Evolutionary conservation across 306 rosid species (phyloP).

Genomic region (Lathyrus tuberosus): DNA sequence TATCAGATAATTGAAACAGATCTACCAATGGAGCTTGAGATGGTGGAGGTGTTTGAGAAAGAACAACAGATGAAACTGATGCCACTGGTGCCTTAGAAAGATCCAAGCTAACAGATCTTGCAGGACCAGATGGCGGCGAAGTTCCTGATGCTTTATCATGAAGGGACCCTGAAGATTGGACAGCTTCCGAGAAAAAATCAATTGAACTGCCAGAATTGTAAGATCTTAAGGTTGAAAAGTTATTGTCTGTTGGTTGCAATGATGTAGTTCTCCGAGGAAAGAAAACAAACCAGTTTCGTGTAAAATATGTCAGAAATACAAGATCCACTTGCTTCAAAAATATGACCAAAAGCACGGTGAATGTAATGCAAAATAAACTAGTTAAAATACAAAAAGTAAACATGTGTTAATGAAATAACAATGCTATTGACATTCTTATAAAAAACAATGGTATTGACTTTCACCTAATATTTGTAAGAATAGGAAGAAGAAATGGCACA

Average conservation of each 20-base stretch:
- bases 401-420: too few relatives aligned
- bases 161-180: conserved; percentile 48
- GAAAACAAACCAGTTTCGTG: too few relatives aligned
- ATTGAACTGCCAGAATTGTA: conserved; percentile 54
- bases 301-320: too few relatives aligned
- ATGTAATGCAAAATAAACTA: conserved; percentile 21
- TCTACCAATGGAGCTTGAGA: conserved; percentile 47
- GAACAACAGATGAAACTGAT: conserved; percentile 53
- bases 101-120: conserved; percentile 55
- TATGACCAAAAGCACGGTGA: conserved; percentile 29
- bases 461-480: too few relatives aligned
- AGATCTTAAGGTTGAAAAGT: too few relatives aligned
- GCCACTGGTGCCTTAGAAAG: conserved; percentile 43
- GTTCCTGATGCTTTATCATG: conserved; percentile 42
- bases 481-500: too few relatives aligned
- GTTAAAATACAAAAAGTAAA: too few relatives aligned
- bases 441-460: too few relatives aligned
- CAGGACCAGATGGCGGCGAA: conserved; percentile 49
- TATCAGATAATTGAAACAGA: conserved; percentile 52
- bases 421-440: too few relatives aligned
- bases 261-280: too few relatives aligned
- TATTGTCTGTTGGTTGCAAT: too few relatives aligned
- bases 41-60: conserved; percentile 54
- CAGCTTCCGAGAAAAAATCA: conserved; percentile 52
- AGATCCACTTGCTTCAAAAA: too few relatives aligned